These are phyloP conservation scores for Nitzschia inconspicua DNA, from an alignment of 108 stramenopile species.

Conservation along the genomic window DNA sequence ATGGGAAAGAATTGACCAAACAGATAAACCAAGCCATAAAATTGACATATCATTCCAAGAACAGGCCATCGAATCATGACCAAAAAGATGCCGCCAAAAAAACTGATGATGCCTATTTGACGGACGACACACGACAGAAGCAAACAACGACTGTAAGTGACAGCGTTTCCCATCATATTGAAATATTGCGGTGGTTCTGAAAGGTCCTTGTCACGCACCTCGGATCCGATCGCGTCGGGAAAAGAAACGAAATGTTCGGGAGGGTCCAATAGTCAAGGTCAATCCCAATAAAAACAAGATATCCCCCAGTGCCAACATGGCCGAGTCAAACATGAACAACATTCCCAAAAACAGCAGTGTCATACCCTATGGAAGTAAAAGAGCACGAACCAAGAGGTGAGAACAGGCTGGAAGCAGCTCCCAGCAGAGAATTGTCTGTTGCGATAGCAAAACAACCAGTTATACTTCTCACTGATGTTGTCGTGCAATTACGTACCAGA, in stretches of 20 bases:
- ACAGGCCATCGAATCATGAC: conserved; percentile 86
- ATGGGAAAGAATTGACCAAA: conserved; percentile 94
- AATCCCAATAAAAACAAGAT: conserved; percentile 81
- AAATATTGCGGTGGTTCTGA: background rate
- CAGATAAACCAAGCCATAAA: conserved; percentile 84
- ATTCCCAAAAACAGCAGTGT: conserved; percentile 83
- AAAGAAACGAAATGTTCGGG: conserved; percentile 85
- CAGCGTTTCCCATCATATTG: background rate
- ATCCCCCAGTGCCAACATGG: conserved; percentile 85
- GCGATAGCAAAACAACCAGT: background rate
- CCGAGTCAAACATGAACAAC: conserved; percentile 87
- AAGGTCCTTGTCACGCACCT: conserved; percentile 34
- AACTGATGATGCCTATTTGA: conserved; percentile 57
- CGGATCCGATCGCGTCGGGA: conserved; percentile 73
- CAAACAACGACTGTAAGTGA: background rate
- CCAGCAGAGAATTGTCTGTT: background rate
- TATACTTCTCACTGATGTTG: background rate
- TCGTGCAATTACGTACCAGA: conserved; percentile 26
- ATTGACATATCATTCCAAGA: conserved; percentile 78
- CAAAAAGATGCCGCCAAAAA: conserved; percentile 80
- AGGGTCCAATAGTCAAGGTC: conserved; percentile 80
- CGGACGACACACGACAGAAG: background rate
- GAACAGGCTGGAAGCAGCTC: background rate
- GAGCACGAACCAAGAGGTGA: background rate
- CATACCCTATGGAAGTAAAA: conserved; percentile 33